Percentiles rank a stretch among this genome's conserved stretches.
phyloP scores from a whole-genome alignment of 148 eudicot genomes.

The Rhododendron simsii region DNA sequence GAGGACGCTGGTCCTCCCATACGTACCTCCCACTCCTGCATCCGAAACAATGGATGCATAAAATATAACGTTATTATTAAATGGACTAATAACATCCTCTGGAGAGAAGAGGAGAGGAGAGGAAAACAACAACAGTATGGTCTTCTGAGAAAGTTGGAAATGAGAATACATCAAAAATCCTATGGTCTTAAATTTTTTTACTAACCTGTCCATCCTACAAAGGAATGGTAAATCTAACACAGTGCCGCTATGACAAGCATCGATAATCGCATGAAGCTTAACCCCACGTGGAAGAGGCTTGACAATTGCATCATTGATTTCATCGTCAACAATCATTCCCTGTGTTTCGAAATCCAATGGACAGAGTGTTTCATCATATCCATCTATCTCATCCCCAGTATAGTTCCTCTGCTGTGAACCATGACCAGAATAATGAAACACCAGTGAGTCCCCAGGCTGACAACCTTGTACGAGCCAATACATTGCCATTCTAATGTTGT shows the following conservation, averaged over 20 bases:
- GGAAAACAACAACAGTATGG: not conserved
- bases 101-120: not conserved
- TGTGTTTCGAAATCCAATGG: slow-evolving; percentile 53
- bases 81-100: not conserved
- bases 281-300: slow-evolving; percentile 46
- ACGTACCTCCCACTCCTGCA: slow-evolving; percentile 38
- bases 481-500: slow-evolving; percentile 53
- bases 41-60: slow-evolving; percentile 1
- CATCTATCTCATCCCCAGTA: slow-evolving; percentile 50
- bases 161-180: not conserved
- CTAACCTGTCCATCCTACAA: slow-evolving; percentile 51
- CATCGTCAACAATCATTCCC: slow-evolving; percentile 56
- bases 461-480: slow-evolving; percentile 56
- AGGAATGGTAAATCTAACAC: slow-evolving; percentile 47
- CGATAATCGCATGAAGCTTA: slow-evolving; percentile 53
- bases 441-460: slow-evolving; percentile 55
- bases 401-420: slow-evolving; percentile 50
- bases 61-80: not conserved
- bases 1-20: slow-evolving; percentile 61
- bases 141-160: not conserved
- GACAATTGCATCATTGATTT: slow-evolving; percentile 42
- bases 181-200: too few relatives aligned
- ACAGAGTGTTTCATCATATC: slow-evolving; percentile 53
- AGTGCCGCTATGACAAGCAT: slow-evolving; percentile 58
- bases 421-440: slow-evolving; percentile 61